Conservation (phyloP, 2,329 filamentous ascomycete genomes). For the Penicillium expansum region DNA sequence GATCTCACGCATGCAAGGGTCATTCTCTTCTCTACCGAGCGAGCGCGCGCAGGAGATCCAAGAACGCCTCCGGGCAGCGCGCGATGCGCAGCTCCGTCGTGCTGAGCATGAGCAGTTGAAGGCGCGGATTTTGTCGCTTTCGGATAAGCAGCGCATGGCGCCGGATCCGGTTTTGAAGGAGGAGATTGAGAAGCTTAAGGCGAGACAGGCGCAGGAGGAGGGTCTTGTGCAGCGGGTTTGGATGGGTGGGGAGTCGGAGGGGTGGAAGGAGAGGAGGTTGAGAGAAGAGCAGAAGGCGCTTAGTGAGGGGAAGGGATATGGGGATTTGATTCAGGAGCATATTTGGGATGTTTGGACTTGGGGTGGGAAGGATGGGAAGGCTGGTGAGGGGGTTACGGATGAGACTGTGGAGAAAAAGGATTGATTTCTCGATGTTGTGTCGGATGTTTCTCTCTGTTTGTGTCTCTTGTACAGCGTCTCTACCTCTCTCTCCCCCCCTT, state of each 20-base stretch:
- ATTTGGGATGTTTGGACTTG: slow-evolving; percentile 48
- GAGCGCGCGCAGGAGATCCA: slow-evolving; percentile 37
- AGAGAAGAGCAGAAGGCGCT: slow-evolving; percentile 45
- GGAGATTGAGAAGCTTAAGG: slow-evolving; percentile 36
- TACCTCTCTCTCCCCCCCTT: not conserved
- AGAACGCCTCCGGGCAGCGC: slow-evolving; percentile 27
- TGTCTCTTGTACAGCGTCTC: not conserved
- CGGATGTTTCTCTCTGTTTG: not conserved
- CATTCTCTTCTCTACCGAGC: slow-evolving; percentile 28
- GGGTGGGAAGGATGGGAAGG: slow-evolving; percentile 28
- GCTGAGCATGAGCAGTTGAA: slow-evolving; percentile 14
- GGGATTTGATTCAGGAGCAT: slow-evolving; percentile 47
- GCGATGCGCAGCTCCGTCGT: slow-evolving; percentile 24
- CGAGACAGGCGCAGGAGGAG: slow-evolving; percentile 30
- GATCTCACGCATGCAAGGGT: slow-evolving; percentile 21
- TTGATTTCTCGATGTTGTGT: not conserved
- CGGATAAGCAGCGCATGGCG: slow-evolving; percentile 10
- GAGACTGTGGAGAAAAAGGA: slow-evolving; percentile 16
- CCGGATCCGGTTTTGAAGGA: slow-evolving; percentile 18
- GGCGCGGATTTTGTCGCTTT: slow-evolving; percentile 29
- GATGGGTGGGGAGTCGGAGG: slow-evolving; percentile 44
- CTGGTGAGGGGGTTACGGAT: slow-evolving; percentile 20
- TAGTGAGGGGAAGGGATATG: slow-evolving; percentile 44
- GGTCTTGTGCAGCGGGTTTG: slow-evolving; percentile 34
- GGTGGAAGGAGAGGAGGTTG: slow-evolving; percentile 45